phyloP scores from a whole-genome alignment of 495 filamentous ascomycete genomes.

The Gamarada debralockiae region DNA sequence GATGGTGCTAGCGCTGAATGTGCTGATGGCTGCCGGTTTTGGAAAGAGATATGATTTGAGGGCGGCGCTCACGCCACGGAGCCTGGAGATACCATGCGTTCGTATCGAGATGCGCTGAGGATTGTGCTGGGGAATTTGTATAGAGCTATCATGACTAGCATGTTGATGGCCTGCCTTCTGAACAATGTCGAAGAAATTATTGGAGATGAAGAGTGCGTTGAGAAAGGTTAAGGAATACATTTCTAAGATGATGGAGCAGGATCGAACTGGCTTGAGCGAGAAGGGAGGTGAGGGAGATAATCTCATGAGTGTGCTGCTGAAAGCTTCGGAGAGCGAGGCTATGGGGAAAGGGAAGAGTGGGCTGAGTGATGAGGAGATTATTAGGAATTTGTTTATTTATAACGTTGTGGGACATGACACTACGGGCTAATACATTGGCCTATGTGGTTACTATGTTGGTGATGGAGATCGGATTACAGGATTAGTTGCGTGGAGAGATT shows the following conservation, averaged over 20 bases:
- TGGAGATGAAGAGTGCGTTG: slow-evolving; percentile 23
- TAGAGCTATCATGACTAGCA: slow-evolving; percentile 29
- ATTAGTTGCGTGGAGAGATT: slow-evolving; percentile 42
- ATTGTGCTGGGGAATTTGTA: no score
- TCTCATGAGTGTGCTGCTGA: slow-evolving; percentile 35
- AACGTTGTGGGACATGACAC: slow-evolving; percentile 53
- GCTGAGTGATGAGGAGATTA: slow-evolving; percentile 42
- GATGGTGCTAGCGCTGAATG: no score
- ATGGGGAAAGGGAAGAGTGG: not conserved
- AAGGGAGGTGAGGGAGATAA: slow-evolving; percentile 24
- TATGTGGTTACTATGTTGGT: slow-evolving; percentile 47
- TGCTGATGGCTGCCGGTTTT: no score
- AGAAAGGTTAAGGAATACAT: slow-evolving; percentile 29
- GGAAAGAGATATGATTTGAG: not conserved
- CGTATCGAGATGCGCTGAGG: no score
- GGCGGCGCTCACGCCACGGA: not conserved
- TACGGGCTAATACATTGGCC: slow-evolving; percentile 45
- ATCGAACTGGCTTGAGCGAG: not conserved
- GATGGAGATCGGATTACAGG: slow-evolving; percentile 39
- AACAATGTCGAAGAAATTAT: slow-evolving; percentile 27
- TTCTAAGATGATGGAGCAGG: slow-evolving; percentile 20
- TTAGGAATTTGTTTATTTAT: slow-evolving; percentile 50
- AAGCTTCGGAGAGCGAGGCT: slow-evolving; percentile 14
- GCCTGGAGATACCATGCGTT: no score
- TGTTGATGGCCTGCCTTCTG: slow-evolving; percentile 22